These are phyloP conservation scores for Magnusiomyces clavatus DNA, from an alignment of 1,139 yeast species.

Conservation along the genomic window DNA sequence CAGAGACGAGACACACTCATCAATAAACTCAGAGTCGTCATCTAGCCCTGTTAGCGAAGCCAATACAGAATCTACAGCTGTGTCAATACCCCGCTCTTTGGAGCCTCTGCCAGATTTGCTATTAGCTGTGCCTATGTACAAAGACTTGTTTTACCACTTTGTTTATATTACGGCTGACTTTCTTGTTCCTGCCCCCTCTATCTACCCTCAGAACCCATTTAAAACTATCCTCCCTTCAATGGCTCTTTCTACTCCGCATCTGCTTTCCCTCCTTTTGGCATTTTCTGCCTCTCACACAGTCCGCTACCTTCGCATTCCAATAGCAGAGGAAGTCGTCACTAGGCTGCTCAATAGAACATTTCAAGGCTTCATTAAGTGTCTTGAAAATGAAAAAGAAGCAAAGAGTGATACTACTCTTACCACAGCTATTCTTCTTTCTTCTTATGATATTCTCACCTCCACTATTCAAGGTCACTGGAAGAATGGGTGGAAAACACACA, in stretches of 20 bases:
- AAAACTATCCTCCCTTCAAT: slow-evolving; percentile 55
- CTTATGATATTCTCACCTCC: slow-evolving; percentile 51
- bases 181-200: slow-evolving; percentile 59
- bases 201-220: slow-evolving; percentile 61
- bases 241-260: slow-evolving; percentile 51
- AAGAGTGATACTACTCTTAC: slow-evolving; percentile 63
- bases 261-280: slow-evolving; percentile 56
- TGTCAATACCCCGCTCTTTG: slow-evolving; percentile 43
- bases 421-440: slow-evolving; percentile 52
- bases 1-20: slow-evolving; percentile 9
- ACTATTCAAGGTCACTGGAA: slow-evolving; percentile 18
- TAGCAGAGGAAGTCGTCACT: slow-evolving; percentile 41
- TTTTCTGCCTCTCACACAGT: slow-evolving; percentile 52
- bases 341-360: slow-evolving; percentile 50
- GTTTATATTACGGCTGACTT: slow-evolving; percentile 52
- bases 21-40: background rate
- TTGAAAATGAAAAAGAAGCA: slow-evolving; percentile 46
- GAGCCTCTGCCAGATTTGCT: slow-evolving; percentile 53
- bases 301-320: slow-evolving; percentile 29
- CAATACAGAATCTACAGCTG: background rate
- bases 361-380: slow-evolving; percentile 44
- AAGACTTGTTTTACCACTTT: slow-evolving; percentile 57
- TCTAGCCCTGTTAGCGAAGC: background rate
- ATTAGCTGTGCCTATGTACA: slow-evolving; percentile 49
- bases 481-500: slow-evolving; percentile 52